Percentiles rank a stretch among this genome's conserved stretches.
phyloP scores from a whole-genome alignment of 2,329 filamentous ascomycete species.

The Clonostachys byssicola region DNA sequence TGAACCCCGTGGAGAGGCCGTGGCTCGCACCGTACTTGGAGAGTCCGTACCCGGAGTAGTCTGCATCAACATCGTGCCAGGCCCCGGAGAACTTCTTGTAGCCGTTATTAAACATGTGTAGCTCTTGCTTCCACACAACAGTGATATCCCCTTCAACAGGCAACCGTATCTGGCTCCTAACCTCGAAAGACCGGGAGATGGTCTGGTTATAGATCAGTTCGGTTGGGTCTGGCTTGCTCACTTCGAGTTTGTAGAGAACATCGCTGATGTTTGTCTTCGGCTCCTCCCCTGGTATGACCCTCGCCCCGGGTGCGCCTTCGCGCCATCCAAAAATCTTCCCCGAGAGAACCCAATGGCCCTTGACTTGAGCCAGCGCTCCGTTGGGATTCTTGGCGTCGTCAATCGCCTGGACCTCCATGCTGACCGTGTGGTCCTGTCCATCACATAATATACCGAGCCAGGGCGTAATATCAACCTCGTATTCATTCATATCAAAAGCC shows the following conservation, averaged over 20 bases:
- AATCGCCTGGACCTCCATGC: constrained; percentile 63
- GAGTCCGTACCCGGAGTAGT: constrained; percentile 8
- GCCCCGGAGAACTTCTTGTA: constrained; percentile 28
- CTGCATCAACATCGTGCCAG: constrained; percentile 27
- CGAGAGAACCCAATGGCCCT: constrained; percentile 62
- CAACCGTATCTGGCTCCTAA: constrained; percentile 48
- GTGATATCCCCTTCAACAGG: constrained; percentile 8
- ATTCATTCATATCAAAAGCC: constrained; percentile 73
- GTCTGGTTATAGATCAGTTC: constrained; percentile 30
- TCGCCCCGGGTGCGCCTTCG: constrained; percentile 28
- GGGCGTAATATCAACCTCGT: constrained; percentile 78
- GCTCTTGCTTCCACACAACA: constrained; percentile 53
- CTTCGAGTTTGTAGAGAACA: constrained; percentile 37
- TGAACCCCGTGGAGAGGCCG: constrained; percentile 3
- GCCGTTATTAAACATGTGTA: constrained; percentile 49
- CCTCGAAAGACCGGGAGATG: constrained; percentile 54
- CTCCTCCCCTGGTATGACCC: constrained; percentile 47
- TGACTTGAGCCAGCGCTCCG: constrained; percentile 39
- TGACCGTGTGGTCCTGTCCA: constrained; percentile 60
- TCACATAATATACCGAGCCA: constrained; percentile 69
- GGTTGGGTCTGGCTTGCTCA: constrained; percentile 22
- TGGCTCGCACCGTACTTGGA: not conserved
- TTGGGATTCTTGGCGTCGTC: constrained; percentile 41
- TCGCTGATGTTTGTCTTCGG: constrained; percentile 31
- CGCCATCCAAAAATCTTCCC: constrained; percentile 81